phyloP scores from a whole-genome alignment of 2,329 filamentous ascomycete genomes.

The Fusarium sp. region DNA sequence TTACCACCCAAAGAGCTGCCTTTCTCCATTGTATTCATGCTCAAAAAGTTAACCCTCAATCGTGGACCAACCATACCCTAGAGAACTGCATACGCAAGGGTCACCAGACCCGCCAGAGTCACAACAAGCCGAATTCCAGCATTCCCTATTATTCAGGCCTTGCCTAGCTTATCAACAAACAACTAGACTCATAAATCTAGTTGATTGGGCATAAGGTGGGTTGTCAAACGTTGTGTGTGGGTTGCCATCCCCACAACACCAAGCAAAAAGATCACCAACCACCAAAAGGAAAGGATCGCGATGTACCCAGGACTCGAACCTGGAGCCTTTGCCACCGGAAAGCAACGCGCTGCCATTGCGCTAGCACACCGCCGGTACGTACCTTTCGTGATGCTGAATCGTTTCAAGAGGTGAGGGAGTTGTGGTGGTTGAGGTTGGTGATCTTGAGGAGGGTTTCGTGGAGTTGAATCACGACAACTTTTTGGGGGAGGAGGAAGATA shows the following conservation, averaged over 20 bases:
- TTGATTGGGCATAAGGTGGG: not conserved
- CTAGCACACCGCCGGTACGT: constrained; percentile 2
- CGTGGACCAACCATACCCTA: not conserved
- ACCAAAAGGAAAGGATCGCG: constrained; percentile 4
- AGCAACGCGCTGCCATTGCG: constrained; percentile 46
- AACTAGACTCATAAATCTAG: not conserved
- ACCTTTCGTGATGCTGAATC: not conserved
- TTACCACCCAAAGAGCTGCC: no score
- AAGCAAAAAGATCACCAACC: not conserved
- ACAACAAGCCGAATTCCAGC: not conserved
- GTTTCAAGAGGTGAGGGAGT: not conserved
- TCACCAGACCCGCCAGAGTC: not conserved
- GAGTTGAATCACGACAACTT: not conserved
- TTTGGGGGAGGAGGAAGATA: not conserved
- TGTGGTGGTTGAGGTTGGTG: not conserved
- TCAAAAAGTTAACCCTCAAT: not conserved
- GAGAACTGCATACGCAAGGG: not conserved
- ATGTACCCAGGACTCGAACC: constrained; percentile 48
- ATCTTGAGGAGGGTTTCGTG: not conserved
- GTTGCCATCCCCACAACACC: not conserved
- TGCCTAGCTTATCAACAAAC: not conserved
- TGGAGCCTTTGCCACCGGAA: constrained; percentile 50
- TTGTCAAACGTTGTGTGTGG: not conserved
- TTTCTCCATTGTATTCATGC: no score
- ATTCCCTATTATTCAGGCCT: not conserved